Evolutionary conservation across 2,329 filamentous ascomycete species (phyloP), one percentile per base, ranked within the genome.

Genomic region (Fusarium sp.): DNA sequence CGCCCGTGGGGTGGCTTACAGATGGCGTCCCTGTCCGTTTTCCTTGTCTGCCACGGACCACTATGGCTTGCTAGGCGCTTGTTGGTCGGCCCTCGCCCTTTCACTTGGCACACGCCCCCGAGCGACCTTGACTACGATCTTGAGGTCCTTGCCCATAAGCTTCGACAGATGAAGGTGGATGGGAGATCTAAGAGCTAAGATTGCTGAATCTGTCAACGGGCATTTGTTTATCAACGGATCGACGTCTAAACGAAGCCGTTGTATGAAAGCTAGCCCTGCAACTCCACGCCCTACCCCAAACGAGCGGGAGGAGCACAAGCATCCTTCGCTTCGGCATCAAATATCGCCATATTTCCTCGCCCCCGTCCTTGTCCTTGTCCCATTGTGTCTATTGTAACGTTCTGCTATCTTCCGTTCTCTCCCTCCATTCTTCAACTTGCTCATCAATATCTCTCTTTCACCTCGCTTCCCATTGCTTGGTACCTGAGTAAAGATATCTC

Each of bases 351-450:
- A 63, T 66, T 57, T 71, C 70, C 70, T 73, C n/a, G 51, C 32
- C 59, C 69, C 75, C 73, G 55, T 77, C 63, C 67, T 77, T 69
- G 70, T 74, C 69, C 67, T 76, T 68, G 72, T 70, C 63, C 73
- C 54, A 78, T 79, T 78, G 70, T 78, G 64, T 70, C 75, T 72
- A 79, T 79, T 78, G 77, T 78, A 65, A 77, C 69, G 60, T 70
- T 68, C 66, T 74, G 70, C 60, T 66, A 66, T 75, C 57, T 74
- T 67, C 64, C 69, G 66, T 61, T 60, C 59, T 50, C 60, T 72
- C 59, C 39, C 51, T 55, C 51, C 65, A 56, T 57, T 51, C 67
- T 74, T 60, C 67, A 59, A 63, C 70, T 70, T 57, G 64, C 66
- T 48, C 59, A 69, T 72, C 61, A 61, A 58, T 18, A 61, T 47